Conservation (phyloP, 768 basidiomycete species). For the Lentinula sp. region DNA sequence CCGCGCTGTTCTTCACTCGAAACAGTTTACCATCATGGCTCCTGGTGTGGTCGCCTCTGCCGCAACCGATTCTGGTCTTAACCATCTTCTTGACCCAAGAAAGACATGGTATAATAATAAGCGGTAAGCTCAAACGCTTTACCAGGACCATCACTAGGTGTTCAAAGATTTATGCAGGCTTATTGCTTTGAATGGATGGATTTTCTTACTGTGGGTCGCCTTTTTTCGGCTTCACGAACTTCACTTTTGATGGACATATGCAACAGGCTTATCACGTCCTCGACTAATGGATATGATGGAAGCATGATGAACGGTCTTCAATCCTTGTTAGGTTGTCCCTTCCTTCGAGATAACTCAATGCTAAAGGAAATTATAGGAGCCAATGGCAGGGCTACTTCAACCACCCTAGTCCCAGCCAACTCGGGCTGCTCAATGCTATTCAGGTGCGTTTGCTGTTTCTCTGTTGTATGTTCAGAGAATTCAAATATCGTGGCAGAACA, state of each 20-base stretch:
- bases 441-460: slow-evolving; percentile 39
- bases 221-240: neutral
- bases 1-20: slow-evolving; percentile 11
- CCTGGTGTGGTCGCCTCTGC: slow-evolving; percentile 38
- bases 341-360: neutral
- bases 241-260: neutral
- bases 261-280: slow-evolving; percentile 63
- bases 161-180: slow-evolving; percentile 28
- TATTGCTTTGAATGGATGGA: slow-evolving; percentile 63
- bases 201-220: slow-evolving; percentile 49
- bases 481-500: slow-evolving; percentile 38
- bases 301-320: slow-evolving; percentile 82
- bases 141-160: neutral
- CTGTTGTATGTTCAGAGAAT: neutral
- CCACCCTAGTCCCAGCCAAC: slow-evolving; percentile 47
- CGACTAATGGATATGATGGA: slow-evolving; percentile 72
- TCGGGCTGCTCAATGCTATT: slow-evolving; percentile 70
- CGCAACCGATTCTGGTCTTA: slow-evolving; percentile 30
- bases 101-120: slow-evolving; percentile 76
- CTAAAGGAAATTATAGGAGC: neutral
- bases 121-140: slow-evolving; percentile 35
- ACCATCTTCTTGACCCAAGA: slow-evolving; percentile 55
- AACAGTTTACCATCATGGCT: slow-evolving; percentile 40
- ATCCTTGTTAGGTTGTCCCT: slow-evolving; percentile 27
- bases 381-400: slow-evolving; percentile 62